phyloP scores from a whole-genome alignment of 176 grass and related monocot species.

The Areca catechu region DNA sequence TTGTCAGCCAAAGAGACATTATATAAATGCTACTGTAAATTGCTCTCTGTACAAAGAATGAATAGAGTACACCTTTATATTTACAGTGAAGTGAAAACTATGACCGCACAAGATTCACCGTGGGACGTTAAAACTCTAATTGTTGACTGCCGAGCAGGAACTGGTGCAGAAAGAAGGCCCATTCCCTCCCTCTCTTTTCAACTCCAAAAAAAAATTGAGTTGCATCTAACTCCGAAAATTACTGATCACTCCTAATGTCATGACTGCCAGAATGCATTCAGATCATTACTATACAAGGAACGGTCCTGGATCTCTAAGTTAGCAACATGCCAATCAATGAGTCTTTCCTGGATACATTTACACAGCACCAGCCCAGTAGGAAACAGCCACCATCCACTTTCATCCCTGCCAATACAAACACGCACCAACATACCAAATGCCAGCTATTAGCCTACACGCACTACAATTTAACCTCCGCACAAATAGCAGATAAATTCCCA shows the following conservation, averaged over 20 bases:
- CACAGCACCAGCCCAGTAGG: slow-evolving; percentile 64
- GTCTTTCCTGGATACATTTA: slow-evolving; percentile 98
- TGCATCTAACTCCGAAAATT: slow-evolving; percentile 14
- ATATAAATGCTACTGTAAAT: neutral
- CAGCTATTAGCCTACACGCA: too few relatives aligned
- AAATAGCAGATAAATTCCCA: too few relatives aligned
- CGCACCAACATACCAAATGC: too few relatives aligned
- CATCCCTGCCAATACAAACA: slow-evolving; percentile 50
- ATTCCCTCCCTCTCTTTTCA: too few relatives aligned
- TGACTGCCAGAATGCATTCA: slow-evolving; percentile 81
- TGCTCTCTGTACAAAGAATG: slow-evolving; percentile 12
- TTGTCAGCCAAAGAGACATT: too few relatives aligned
- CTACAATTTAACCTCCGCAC: too few relatives aligned
- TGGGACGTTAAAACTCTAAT: neutral
- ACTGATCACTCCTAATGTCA: slow-evolving; percentile 34
- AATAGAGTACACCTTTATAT: slow-evolving; percentile 9
- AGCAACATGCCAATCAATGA: slow-evolving; percentile 96
- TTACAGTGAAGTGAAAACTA: slow-evolving; percentile 5
- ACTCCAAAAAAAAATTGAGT: slow-evolving; percentile 26
- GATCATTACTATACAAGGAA: slow-evolving; percentile 81
- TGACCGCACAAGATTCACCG: slow-evolving; percentile 4
- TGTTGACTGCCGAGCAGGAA: neutral
- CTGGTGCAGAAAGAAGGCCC: neutral
- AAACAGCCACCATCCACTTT: slow-evolving; percentile 99
- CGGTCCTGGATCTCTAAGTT: slow-evolving; percentile 99